Evolutionary conservation across 2,329 filamentous ascomycete species (phyloP), one percentile per base, ranked within the genome.

Genomic region (Ceratocystis papillata): DNA sequence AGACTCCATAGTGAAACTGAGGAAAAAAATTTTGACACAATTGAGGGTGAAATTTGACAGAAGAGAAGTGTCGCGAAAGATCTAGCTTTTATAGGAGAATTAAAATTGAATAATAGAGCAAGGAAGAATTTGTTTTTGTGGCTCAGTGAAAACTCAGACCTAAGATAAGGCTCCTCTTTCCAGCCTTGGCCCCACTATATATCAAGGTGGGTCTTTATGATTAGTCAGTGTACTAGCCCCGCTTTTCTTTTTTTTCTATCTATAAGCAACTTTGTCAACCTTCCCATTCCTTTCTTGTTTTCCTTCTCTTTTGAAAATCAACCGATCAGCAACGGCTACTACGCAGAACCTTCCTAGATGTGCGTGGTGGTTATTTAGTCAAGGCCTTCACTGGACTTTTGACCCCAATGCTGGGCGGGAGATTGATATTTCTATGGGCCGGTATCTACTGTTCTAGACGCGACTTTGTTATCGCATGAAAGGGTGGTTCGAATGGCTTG

Each of bases 391-490:
- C 33, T 65, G 66, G 66, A n/a, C 60, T 53, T 83, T 79, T 76
- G 74, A 72, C 75, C 75, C 75, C 76, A 70, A 71, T 75, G 77
- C 77, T 79, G 82, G 80, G 85, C 82, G 85, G 81, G 75, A 88
- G 84, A 88, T 77, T 71, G 76, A 83, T 69, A 71, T 76, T 71
- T 71, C 17, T 73, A 75, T 83, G 87, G 80, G 84, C 86, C 86
- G 86, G 87, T 90, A 90, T 90, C 87, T 90, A 86, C 87, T 89
- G 85, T 87, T 86, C 86, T 88, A 82, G 87, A 90, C 83, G 86
- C 77, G 77, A 76, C 63, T 64, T 22, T 63, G 63, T 55, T 67
- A 59, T 62, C 66, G 75, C 80, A 80, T 90, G 87, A 89, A 83
- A 84, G 85, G 85, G 87, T 85, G 80, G 87, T 87, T 90, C 87